Percentiles rank a stretch among this genome's conserved stretches.
Evolutionary conservation across 73 alveolate species (phyloP).

Genomic region (Halteria grandinella): DNA sequence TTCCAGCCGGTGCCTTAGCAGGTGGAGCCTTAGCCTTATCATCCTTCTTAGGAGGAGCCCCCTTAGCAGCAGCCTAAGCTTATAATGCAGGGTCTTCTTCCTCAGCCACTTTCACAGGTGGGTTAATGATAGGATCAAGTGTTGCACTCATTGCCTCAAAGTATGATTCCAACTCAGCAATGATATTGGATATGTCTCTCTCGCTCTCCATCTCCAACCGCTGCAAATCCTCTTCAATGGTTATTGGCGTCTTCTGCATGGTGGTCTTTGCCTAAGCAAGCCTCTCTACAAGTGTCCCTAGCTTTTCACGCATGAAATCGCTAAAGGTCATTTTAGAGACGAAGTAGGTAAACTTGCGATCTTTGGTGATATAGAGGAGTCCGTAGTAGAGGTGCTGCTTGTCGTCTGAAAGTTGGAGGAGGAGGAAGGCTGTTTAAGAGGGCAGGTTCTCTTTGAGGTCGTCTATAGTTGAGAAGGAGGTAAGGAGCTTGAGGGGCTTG

Average conservation of each 20-base stretch:
- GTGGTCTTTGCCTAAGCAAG: constrained; percentile 72
- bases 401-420: constrained; percentile 82
- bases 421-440: constrained; percentile 74
- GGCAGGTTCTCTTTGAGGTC: constrained; percentile 86
- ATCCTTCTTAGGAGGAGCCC: constrained; percentile 54
- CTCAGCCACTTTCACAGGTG: constrained; percentile 78
- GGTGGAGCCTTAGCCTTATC: constrained; percentile 65
- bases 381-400: constrained; percentile 80
- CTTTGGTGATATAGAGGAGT: constrained; percentile 74
- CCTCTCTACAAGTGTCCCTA: constrained; percentile 75
- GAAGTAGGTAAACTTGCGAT: constrained; percentile 76
- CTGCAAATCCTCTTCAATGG: constrained; percentile 85
- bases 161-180: constrained; percentile 76
- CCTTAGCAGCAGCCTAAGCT: too few species aligned
- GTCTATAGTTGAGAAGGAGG: constrained; percentile 42
- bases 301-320: constrained; percentile 65
- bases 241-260: constrained; percentile 87
- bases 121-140: constrained; percentile 84
- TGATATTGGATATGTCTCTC: constrained; percentile 69
- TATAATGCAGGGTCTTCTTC: constrained; percentile 72
- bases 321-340: constrained; percentile 73
- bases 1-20: constrained; percentile 72
- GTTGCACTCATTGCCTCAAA: constrained; percentile 71
- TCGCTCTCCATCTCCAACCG: constrained; percentile 79
- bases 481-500: constrained; percentile 44